Evolutionary conservation across 2,329 filamentous ascomycete genomes (phyloP).

Genomic region (Cytospora leucostoma): DNA sequence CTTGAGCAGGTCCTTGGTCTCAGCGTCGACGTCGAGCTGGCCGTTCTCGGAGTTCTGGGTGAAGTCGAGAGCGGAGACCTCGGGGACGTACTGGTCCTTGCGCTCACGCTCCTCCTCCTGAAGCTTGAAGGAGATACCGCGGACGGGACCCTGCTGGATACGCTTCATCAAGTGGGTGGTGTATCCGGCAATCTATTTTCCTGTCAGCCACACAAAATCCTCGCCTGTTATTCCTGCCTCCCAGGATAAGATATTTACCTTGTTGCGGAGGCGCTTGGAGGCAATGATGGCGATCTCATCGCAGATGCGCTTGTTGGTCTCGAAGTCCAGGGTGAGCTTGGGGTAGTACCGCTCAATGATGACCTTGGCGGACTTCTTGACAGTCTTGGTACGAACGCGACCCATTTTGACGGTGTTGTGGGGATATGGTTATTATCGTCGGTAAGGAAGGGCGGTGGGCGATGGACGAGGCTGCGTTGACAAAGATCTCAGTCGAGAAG

Average conservation of each 20-base stretch:
- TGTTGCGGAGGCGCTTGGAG: constrained; percentile 98
- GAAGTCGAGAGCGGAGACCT: constrained; percentile 98
- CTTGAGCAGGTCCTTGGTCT: constrained; percentile 99
- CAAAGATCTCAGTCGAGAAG: background rate
- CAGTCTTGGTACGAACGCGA: constrained; percentile 71
- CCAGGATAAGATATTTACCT: constrained; percentile 57
- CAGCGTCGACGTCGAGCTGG: constrained; percentile 90
- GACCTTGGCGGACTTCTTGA: constrained; percentile 90
- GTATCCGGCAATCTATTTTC: constrained; percentile 85
- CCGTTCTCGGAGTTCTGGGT: constrained; percentile 90
- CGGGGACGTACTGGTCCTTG: constrained; percentile 99
- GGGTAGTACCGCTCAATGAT: constrained; percentile 99
- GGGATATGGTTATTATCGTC: constrained; percentile 29
- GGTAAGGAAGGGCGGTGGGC: constrained; percentile 14
- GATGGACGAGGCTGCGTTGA: background rate
- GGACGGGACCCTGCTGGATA: constrained; percentile 98
- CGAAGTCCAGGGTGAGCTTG: constrained; percentile 98
- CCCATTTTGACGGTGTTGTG: constrained; percentile 62
- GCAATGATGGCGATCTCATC: constrained; percentile 99
- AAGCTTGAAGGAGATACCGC: constrained; percentile 99
- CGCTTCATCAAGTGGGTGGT: constrained; percentile 99
- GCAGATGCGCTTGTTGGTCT: constrained; percentile 99
- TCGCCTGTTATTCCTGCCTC: background rate
- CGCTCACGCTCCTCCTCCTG: constrained; percentile 99
- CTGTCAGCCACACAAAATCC: constrained; percentile 4